A percentile compares a stretch with the other conserved stretches of the same genome.
Conservation (phyloP, 2,329 filamentous ascomycete genomes). For the Paracoccidioides lutzii region DNA sequence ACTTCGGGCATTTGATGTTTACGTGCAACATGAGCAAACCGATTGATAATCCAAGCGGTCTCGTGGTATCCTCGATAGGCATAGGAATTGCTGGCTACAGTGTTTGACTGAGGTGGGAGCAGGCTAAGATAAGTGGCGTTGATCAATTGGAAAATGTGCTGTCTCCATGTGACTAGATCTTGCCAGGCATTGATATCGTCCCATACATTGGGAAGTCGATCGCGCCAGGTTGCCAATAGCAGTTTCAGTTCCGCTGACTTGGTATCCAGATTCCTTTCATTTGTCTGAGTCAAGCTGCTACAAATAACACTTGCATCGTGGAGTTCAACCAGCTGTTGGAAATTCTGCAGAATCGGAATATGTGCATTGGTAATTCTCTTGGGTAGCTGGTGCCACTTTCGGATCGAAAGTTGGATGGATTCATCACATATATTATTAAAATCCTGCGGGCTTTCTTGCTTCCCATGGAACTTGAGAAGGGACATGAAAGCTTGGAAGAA, state of each 20-base stretch:
- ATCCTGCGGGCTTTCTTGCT: slow-evolving; percentile 65
- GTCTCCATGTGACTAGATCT: slow-evolving; percentile 97
- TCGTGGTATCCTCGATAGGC: slow-evolving; percentile 97
- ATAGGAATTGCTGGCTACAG: slow-evolving; percentile 79
- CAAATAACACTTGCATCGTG: slow-evolving; percentile 97
- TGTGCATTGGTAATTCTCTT: slow-evolving; percentile 88
- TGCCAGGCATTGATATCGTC: slow-evolving; percentile 99
- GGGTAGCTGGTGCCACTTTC: slow-evolving; percentile 98
- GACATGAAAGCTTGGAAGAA: slow-evolving; percentile 99
- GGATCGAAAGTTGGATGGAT: slow-evolving; percentile 89
- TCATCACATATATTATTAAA: slow-evolving; percentile 90
- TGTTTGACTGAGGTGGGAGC: slow-evolving; percentile 65
- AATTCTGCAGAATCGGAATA: slow-evolving; percentile 88
- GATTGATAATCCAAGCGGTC: slow-evolving; percentile 99
- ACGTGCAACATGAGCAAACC: slow-evolving; percentile 91
- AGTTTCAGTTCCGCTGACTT: slow-evolving; percentile 95
- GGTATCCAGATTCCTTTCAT: slow-evolving; percentile 68
- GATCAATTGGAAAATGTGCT: slow-evolving; percentile 96
- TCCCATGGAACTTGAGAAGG: slow-evolving; percentile 82
- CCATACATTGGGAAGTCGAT: slow-evolving; percentile 93
- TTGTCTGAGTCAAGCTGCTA: slow-evolving; percentile 75
- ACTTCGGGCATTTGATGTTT: slow-evolving; percentile 96
- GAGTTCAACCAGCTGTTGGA: slow-evolving; percentile 92
- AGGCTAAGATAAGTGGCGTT: slow-evolving; percentile 85
- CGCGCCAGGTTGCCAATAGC: slow-evolving; percentile 85